Conservation (phyloP, 176 grass and related monocot species). For the Luzula sylvatica region DNA sequence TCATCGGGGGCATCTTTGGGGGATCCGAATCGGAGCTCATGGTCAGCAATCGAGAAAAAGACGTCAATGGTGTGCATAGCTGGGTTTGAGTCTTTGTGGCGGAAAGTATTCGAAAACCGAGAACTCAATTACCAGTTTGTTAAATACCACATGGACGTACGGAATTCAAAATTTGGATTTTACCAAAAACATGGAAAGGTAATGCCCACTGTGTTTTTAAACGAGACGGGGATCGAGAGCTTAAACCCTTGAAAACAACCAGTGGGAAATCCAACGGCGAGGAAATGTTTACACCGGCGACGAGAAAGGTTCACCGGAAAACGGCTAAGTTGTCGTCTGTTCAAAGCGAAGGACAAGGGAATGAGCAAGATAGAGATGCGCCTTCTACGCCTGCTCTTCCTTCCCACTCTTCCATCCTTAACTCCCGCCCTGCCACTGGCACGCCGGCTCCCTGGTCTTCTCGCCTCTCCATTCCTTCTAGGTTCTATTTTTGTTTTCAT, state of each 20-base stretch:
- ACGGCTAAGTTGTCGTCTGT: conserved; percentile 27
- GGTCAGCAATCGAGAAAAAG: conserved; percentile 1
- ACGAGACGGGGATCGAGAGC: no score
- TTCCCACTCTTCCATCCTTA: conserved; percentile 29
- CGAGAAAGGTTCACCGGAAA: conserved; percentile 42
- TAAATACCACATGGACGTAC: no score
- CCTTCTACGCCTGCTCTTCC: conserved; percentile 20
- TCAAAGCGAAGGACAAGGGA: conserved; percentile 14
- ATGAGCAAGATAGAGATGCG: conserved; percentile 7
- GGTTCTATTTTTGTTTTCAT: conserved; percentile 28
- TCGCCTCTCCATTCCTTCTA: conserved; percentile 55
- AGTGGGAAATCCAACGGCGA: neutral
- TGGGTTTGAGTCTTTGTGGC: no score
- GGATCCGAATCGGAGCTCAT: conserved; percentile 26
- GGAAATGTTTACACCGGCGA: conserved; percentile 83
- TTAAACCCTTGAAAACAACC: neutral
- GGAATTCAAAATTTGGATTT: no score
- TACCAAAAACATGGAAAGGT: no score
- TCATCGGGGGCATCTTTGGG: conserved; percentile 6
- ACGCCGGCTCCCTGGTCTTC: conserved; percentile 80
- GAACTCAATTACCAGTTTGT: no score
- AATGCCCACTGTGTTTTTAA: no score
- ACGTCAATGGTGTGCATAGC: no score
- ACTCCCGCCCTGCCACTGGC: conserved; percentile 54
- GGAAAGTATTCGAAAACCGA: no score